Conservation (phyloP, 2,329 filamentous ascomycete genomes). For the Cytospora piceae region DNA sequence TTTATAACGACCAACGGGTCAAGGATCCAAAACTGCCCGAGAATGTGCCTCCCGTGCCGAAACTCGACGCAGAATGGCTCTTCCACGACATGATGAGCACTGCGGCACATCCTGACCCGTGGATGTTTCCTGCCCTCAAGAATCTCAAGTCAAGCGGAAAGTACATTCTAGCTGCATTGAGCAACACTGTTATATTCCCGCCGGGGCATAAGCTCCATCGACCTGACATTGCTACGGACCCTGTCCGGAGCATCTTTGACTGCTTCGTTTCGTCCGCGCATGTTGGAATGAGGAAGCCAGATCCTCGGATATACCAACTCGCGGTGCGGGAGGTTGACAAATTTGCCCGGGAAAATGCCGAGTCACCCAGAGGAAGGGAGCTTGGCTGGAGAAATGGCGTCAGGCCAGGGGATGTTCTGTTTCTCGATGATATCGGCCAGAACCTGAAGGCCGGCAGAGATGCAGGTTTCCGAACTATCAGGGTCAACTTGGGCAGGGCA, state of each 20-base stretch:
- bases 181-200: constrained; percentile 89
- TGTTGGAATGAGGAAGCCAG: constrained; percentile 85
- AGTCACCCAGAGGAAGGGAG: constrained; percentile 42
- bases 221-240: constrained; percentile 54
- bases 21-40: constrained; percentile 46
- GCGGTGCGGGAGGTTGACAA: constrained; percentile 69
- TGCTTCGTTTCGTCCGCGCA: constrained; percentile 87
- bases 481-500: constrained; percentile 77
- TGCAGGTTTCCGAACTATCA: constrained; percentile 80
- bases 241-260: constrained; percentile 74
- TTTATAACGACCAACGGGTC: constrained; percentile 51
- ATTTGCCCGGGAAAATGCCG: constrained; percentile 58
- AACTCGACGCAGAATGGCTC: constrained; percentile 75
- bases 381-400: constrained; percentile 57
- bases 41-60: constrained; percentile 65
- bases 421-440: constrained; percentile 92
- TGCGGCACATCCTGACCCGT: constrained; percentile 74
- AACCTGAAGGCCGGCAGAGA: constrained; percentile 81
- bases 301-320: constrained; percentile 77
- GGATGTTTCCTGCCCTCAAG: constrained; percentile 83
- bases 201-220: constrained; percentile 69
- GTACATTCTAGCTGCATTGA: constrained; percentile 80
- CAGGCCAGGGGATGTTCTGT: constrained; percentile 71
- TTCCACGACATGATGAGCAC: constrained; percentile 91
- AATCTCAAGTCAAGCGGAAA: constrained; percentile 65